phyloP scores from a whole-genome alignment of 176 grass and related monocot species.

The Cymbopogon citratus region DNA sequence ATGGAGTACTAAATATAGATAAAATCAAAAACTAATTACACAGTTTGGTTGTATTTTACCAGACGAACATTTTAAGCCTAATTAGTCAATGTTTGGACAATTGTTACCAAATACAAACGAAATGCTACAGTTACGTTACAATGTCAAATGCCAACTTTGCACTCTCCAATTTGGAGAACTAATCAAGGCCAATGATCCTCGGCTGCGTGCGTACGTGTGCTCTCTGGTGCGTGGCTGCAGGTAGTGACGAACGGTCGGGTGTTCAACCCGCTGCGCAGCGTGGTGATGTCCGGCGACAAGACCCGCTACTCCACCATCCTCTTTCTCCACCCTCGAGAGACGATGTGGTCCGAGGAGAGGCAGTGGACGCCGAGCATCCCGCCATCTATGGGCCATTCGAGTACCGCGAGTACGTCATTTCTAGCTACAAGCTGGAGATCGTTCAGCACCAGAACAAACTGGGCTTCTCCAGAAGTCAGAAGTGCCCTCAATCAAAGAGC shows the following conservation, averaged over 20 bases:
- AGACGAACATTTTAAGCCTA: no score
- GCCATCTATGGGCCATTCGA: neutral
- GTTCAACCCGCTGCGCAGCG: conserved; percentile 2
- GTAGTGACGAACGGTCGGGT: neutral
- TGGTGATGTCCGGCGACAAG: neutral
- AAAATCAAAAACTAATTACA: no score
- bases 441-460: neutral
- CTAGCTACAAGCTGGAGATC: neutral
- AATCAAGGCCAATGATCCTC: no score
- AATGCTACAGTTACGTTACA: no score
- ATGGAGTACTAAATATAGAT: no score
- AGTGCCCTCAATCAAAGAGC: neutral
- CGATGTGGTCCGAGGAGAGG: neutral
- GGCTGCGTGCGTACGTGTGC: no score
- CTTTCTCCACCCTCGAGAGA: neutral
- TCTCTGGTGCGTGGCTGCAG: no score
- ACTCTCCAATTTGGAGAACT: no score
- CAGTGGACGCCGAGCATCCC: neutral
- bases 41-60: no score
- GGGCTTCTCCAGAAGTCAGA: neutral
- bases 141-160: no score
- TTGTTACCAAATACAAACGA: no score
- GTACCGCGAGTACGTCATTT: conserved; percentile 8
- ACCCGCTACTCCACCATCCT: conserved; percentile 3
- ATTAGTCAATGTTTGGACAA: no score